phyloP scores from a whole-genome alignment of 306 rosid genomes.

The Glycine soja region DNA sequence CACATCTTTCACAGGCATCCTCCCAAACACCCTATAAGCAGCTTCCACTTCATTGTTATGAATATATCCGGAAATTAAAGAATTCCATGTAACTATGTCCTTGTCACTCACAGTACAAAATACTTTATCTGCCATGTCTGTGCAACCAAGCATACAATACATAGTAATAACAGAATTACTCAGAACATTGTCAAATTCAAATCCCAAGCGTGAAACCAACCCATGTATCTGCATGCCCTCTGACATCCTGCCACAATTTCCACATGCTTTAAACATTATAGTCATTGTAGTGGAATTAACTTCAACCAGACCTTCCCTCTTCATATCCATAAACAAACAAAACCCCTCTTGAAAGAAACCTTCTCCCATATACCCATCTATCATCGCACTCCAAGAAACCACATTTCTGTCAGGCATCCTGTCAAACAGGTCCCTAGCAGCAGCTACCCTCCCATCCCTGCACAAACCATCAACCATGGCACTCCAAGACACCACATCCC shows the following conservation, averaged over 20 bases:
- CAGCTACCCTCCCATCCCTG: constrained; percentile 62
- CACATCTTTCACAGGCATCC: constrained; percentile 70
- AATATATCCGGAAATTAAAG: constrained; percentile 75
- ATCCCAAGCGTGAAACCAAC: constrained; percentile 64
- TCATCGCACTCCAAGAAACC: constrained; percentile 84
- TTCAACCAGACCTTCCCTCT: constrained; percentile 68
- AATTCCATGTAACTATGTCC: constrained; percentile 80
- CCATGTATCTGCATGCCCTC: constrained; percentile 85
- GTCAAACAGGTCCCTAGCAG: constrained; percentile 75
- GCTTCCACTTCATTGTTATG: constrained; percentile 59
- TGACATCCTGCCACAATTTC: constrained; percentile 52
- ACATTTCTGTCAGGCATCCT: constrained; percentile 70
- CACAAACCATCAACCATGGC: constrained; percentile 69
- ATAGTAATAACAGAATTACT: constrained; percentile 70
- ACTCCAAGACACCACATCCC: too few species aligned
- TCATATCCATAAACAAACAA: constrained; percentile 67
- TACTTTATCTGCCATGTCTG: constrained; percentile 59
- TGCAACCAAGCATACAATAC: constrained; percentile 64
- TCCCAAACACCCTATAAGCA: constrained; percentile 63
- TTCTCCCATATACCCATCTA: constrained; percentile 73
- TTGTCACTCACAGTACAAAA: constrained; percentile 55
- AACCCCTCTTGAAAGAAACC: constrained; percentile 68
- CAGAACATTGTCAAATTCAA: constrained; percentile 66
- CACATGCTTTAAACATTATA: constrained; percentile 69
- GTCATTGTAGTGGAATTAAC: constrained; percentile 74